Percentiles rank a stretch among this genome's conserved stretches.
These are phyloP conservation scores for Amyloporia xantha DNA, from an alignment of 768 basidiomycete genomes.

Conservation along the genomic window DNA sequence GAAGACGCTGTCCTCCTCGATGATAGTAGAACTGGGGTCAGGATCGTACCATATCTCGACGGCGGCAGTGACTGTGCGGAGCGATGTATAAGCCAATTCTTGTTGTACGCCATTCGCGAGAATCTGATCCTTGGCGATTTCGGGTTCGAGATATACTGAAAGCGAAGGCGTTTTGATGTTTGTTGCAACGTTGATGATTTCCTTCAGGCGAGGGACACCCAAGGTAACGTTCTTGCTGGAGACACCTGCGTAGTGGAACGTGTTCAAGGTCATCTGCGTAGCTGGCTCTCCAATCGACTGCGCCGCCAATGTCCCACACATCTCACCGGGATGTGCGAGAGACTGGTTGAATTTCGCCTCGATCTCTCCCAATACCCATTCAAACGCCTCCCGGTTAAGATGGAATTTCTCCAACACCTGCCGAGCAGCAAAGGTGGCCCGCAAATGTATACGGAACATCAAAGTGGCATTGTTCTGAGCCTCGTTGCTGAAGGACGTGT, in stretches of 20 bases:
- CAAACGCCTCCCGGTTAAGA: slow-evolving; percentile 88
- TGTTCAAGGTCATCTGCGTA: slow-evolving; percentile 99
- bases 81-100: slow-evolving; percentile 87
- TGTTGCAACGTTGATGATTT: slow-evolving; percentile 98
- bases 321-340: slow-evolving; percentile 89
- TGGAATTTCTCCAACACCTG: slow-evolving; percentile 86
- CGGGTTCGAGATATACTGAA: slow-evolving; percentile 80
- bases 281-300: slow-evolving; percentile 99
- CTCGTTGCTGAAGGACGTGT: slow-evolving; percentile 65
- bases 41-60: slow-evolving; percentile 99
- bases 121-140: slow-evolving; percentile 51
- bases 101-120: slow-evolving; percentile 87
- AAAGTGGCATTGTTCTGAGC: slow-evolving; percentile 87
- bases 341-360: slow-evolving; percentile 96
- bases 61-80: slow-evolving; percentile 89
- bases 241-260: slow-evolving; percentile 99
- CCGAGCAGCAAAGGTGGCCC: slow-evolving; percentile 81
- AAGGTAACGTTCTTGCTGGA: slow-evolving; percentile 99
- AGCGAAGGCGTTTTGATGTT: slow-evolving; percentile 98
- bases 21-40: slow-evolving; percentile 83
- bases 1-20: slow-evolving; percentile 93
- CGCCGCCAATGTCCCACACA: slow-evolving; percentile 97
- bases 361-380: slow-evolving; percentile 94
- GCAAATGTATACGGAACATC: slow-evolving; percentile 89
- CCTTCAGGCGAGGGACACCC: slow-evolving; percentile 97